Percentiles rank a stretch among this genome's conserved stretches.
Evolutionary conservation across 1,139 yeast species (phyloP).

Genomic region (Saccharomycopsis hybrid): DNA sequence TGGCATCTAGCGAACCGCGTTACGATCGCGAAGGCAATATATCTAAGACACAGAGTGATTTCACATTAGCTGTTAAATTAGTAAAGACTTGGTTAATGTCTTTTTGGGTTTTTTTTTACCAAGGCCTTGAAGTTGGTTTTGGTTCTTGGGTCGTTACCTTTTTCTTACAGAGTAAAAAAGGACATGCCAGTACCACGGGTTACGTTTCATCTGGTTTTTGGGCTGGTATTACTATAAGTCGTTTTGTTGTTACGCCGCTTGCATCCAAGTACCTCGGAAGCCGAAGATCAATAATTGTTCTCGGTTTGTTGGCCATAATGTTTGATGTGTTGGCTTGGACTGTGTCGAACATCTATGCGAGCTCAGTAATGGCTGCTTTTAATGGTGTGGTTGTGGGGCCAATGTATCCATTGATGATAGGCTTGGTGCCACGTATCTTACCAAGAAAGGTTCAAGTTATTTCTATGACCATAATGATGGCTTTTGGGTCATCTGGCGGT

Average conservation of each 20-base stretch:
- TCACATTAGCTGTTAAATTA: slow-evolving; percentile 35
- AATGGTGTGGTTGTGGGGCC: slow-evolving; percentile 51
- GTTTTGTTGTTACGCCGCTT: slow-evolving; percentile 34
- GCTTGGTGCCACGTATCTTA: slow-evolving; percentile 39
- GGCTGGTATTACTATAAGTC: slow-evolving; percentile 62
- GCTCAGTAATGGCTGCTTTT: slow-evolving; percentile 40
- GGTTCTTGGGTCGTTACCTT: slow-evolving; percentile 72
- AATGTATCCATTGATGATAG: slow-evolving; percentile 47
- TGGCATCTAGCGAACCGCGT: no score
- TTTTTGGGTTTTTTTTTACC: slow-evolving; percentile 51
- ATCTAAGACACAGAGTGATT: slow-evolving; percentile 22
- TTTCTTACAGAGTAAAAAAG: slow-evolving; percentile 49
- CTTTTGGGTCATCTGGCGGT: slow-evolving; percentile 58
- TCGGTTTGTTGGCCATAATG: slow-evolving; percentile 32
- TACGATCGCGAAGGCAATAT: slow-evolving; percentile 9
- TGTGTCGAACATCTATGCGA: slow-evolving; percentile 35
- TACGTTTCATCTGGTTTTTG: slow-evolving; percentile 68
- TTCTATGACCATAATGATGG: slow-evolving; percentile 48
- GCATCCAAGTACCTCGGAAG: slow-evolving; percentile 39
- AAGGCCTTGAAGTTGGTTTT: slow-evolving; percentile 62
- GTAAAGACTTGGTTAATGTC: slow-evolving; percentile 50
- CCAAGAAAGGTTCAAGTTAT: slow-evolving; percentile 51
- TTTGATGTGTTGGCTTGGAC: slow-evolving; percentile 43
- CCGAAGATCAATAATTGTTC: slow-evolving; percentile 40
- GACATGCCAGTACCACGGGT: slow-evolving; percentile 41